Conservation (phyloP, 2,329 filamentous ascomycete species). For the Fusarium lyarnte region DNA sequence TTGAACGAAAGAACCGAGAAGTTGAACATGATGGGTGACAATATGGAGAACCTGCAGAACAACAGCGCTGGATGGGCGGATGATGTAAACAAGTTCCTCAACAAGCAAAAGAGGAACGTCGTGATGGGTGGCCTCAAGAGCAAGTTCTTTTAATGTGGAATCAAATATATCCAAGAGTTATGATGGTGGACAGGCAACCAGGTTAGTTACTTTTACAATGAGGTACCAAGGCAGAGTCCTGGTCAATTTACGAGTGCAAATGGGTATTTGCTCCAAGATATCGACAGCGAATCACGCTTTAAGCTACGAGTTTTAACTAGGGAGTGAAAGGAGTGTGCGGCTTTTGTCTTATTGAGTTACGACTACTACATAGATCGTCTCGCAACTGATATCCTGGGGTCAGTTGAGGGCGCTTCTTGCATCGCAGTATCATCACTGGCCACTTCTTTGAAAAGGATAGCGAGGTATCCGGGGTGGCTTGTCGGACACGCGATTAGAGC, state of each 20-base stretch:
- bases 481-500: background rate
- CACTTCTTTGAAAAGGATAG: background rate
- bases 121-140: slow-evolving; percentile 75
- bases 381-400: background rate
- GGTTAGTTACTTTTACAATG: slow-evolving; percentile 1
- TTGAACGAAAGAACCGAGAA: slow-evolving; percentile 92
- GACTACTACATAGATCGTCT: background rate
- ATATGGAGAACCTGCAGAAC: slow-evolving; percentile 83
- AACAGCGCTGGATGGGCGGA: slow-evolving; percentile 85
- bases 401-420: background rate
- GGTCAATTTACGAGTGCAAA: background rate
- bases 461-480: background rate
- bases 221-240: slow-evolving; percentile 23
- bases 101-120: slow-evolving; percentile 86
- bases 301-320: background rate
- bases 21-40: slow-evolving; percentile 82
- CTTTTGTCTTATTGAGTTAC: background rate
- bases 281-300: background rate
- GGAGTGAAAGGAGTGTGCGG: background rate
- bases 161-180: background rate
- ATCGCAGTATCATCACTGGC: background rate
- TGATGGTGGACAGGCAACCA: background rate
- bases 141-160: slow-evolving; percentile 58
- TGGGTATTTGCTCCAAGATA: background rate
- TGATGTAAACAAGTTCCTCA: slow-evolving; percentile 87